These are phyloP conservation scores for Senna siamea DNA, from an alignment of 306 rosid genomes.

Conservation along the genomic window DNA sequence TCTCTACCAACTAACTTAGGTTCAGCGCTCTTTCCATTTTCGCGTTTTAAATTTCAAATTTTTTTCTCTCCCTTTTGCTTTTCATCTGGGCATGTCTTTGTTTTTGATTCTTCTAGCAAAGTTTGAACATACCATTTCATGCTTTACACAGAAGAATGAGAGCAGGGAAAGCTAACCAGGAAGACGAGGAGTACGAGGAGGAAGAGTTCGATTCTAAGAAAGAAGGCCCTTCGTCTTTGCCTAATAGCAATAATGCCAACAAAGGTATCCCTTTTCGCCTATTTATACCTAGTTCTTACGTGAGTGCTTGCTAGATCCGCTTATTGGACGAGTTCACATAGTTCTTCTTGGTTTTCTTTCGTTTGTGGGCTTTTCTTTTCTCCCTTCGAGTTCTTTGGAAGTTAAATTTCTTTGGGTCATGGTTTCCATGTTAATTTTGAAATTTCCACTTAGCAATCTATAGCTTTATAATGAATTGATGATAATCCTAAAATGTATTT, in stretches of 20 bases:
- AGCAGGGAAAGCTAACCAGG: constrained; percentile 69
- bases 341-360: not conserved
- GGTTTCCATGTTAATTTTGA: not conserved
- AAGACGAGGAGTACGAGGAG: constrained; percentile 90
- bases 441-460: not conserved
- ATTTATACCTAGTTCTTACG: constrained; percentile 1
- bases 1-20: not conserved
- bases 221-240: constrained; percentile 74
- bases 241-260: constrained; percentile 44
- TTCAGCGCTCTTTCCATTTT: not conserved
- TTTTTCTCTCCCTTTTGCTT: not conserved
- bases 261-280: constrained; percentile 57
- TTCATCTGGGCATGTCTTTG: constrained; percentile 29
- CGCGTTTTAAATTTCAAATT: not conserved
- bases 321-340: constrained; percentile 10
- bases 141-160: constrained; percentile 58
- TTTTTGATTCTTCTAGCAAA: constrained; percentile 9
- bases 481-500: not conserved
- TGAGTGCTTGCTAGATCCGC: constrained; percentile 50
- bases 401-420: not conserved
- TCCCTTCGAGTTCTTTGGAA: not conserved
- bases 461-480: not conserved
- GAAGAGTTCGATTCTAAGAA: constrained; percentile 69
- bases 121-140: not conserved
- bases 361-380: not conserved